Base-by-base conservation (phyloP, 2,329 filamentous ascomycete species). In the Pseudogymnoascus sp. region DNA sequence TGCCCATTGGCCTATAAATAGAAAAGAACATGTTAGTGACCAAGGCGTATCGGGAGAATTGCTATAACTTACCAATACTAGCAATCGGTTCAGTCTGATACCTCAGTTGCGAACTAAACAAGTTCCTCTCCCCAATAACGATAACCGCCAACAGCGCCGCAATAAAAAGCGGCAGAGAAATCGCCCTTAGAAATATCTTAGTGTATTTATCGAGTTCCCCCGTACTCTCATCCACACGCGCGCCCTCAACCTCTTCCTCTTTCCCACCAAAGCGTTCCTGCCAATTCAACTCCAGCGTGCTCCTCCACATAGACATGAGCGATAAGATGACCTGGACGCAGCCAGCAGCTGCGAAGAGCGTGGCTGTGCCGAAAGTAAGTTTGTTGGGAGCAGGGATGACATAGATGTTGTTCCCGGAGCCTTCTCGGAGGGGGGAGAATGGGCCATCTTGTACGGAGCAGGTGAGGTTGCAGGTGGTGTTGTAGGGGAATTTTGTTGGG, bases 271-370 rank as follows among this genome's bases (percentile, higher is more conserved):
- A 78, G 0, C 75, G 73, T 42, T 72, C 76, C 65, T 78, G 83
- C 83, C 83, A 86, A 64, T 87, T 87, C 56, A 81, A 79, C 65
- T 87, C 80, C 1, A 87, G 72, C 3, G 89, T 86, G 67, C 85
- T 87, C 65, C 84, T 81, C 81, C 82, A 85, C 73, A 84, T 88
- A 0, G 81, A 85, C 0, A 84, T 76, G 6, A 88, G 73, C 5
- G 84, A 85, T 0, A 89, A 73, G 8, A 88, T 80, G 1, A 85
- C 84, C 0, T 86, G 85, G 2, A 89, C 81, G 63, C 85, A 88
- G 65, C 85, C 88, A 1, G 82, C 86, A 1, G 85, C 84, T 0
- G 84, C 80, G 1, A 89, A 75, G 2, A 89, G 78, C 8, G 83
- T 87, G 0, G 78, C 83, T 0, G 84, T 79, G 56, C 81, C 80